Evolutionary conservation across 306 rosid species (phyloP), one percentile per base, ranked within the genome.

Genomic region (Vicia sativa): DNA sequence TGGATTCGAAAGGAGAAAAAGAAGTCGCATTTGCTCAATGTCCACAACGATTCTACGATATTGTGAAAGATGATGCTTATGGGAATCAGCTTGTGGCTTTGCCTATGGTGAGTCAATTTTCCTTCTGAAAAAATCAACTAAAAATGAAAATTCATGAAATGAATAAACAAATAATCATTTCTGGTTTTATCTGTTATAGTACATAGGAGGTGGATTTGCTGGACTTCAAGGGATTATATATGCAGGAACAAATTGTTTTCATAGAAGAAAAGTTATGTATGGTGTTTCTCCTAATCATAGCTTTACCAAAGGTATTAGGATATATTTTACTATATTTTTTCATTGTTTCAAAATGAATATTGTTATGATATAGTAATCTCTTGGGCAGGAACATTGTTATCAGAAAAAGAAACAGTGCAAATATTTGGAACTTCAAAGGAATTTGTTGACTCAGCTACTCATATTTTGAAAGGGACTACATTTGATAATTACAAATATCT

Each of bases 11-110:
- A 59, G 56, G 54, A 7, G 69, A 76, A 31, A 62, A 62, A n/a
- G 87, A 87, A 15, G 77, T 81, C 13, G 95, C 93, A n/a, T 91
- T 74, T 72, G 93, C 42, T 34, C 97, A 89, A 34, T 77, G 65
- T 68, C 77, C 75, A 4, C 96, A 79, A 5, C 9, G 31, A 23
- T 88, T 91, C 68, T 83, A 81, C 3, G 88, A 81, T 28, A 79
- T 77, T 4, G 42, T 80, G 0, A 82, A 91, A 52, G 95, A 91
- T 21, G 96, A 91, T 21, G 85, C 92, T 2, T 87, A 77, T 11
- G 97, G 91, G 49, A 87, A 87, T 74, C 97, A 87, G 38, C 23
- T 70, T 3, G 68, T 28, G 5, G 81, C 84, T 28, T 0, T 67
- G 14, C 76, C 14, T 44, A 42, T 67, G 78, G 89, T 89, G 55